Evolutionary conservation across 495 filamentous ascomycete genomes (phyloP), one percentile per base, ranked within the genome.

Genomic region (Daldinia caldariorum): DNA sequence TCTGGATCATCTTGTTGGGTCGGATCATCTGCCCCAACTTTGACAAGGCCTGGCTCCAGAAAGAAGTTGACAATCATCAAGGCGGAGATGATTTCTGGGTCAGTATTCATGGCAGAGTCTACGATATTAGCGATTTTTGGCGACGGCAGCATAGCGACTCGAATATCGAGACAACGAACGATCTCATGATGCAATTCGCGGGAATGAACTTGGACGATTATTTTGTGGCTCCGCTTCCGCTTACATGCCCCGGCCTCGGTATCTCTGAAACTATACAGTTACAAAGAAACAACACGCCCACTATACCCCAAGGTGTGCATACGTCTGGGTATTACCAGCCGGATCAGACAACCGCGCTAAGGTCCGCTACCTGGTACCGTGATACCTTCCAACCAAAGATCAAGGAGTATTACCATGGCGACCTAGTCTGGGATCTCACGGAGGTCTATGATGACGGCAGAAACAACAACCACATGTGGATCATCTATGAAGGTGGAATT

Each of bases 1-100:
- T 99, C 81, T 97, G 92, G 84, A 97, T 99, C 74, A 89, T 97
- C 72, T 86, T 83, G 32, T 93, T 99, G 66, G 93, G 94, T 50
- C 86, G 84, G 38, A 78, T 98, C 10, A 84, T 97, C 9, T 99
- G 95, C 76, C 95, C 95, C 18, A 92, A 95, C 75, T 92, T 88
- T 71, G 89, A 97, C 83, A 97, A 97, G 74, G 96, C 84, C 3
- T 99, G 94, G 94, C 87, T 89, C 61, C 76, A 81, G 32, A 85
- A 85, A 9, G 90, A 99, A 77, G 87, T 99, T 37, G 67, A 77
- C 32, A 87, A 79, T 62, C 94, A 98, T 74, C 81, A 88, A 70
- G 89, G 87, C 26, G 83, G 83, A 10, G 84, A 89, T 62, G 90
- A 97, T 76, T 97, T 91, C 76, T 99, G 85, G 82, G 95, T 98